These are phyloP conservation scores for Hypoxylon sp. DNA, from an alignment of 2,329 filamentous ascomycete genomes.

Conservation along the genomic window DNA sequence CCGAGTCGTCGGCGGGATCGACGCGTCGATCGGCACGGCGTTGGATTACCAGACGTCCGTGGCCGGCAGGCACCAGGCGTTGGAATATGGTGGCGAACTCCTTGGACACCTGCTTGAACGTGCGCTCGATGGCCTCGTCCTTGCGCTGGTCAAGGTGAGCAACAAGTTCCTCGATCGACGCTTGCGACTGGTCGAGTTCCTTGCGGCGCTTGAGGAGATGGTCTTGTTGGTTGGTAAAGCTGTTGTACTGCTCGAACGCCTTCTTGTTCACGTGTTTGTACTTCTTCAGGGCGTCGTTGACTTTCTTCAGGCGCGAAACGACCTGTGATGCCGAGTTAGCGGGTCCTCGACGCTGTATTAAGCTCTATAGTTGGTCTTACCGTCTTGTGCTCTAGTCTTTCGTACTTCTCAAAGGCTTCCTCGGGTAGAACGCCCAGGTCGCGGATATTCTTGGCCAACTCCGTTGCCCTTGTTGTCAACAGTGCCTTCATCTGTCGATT, in stretches of 20 bases:
- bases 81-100: slow-evolving; percentile 95
- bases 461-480: slow-evolving; percentile 76
- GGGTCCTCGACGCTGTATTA: slow-evolving; percentile 7
- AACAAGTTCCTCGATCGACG: slow-evolving; percentile 90
- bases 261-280: slow-evolving; percentile 99
- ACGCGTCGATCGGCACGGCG: slow-evolving; percentile 79
- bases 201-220: slow-evolving; percentile 82
- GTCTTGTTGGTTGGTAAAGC: slow-evolving; percentile 91
- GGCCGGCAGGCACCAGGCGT: slow-evolving; percentile 91
- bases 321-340: slow-evolving; percentile 53
- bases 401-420: slow-evolving; percentile 91
- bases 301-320: slow-evolving; percentile 79
- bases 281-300: slow-evolving; percentile 92
- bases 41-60: slow-evolving; percentile 91
- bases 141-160: slow-evolving; percentile 92
- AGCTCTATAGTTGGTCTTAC: slow-evolving; percentile 60
- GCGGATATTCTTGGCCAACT: slow-evolving; percentile 87
- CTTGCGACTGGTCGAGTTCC: slow-evolving; percentile 86
- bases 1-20: slow-evolving; percentile 69
- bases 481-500: slow-evolving; percentile 87
- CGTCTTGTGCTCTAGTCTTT: slow-evolving; percentile 78
- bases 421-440: slow-evolving; percentile 93
- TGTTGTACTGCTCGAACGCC: slow-evolving; percentile 98
- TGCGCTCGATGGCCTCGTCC: slow-evolving; percentile 97
- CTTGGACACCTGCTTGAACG: slow-evolving; percentile 95